A percentile compares a stretch with the other conserved stretches of the same genome.
Evolutionary conservation across 495 filamentous ascomycete species (phyloP).

Genomic region (Aspergillus nanangensis): DNA sequence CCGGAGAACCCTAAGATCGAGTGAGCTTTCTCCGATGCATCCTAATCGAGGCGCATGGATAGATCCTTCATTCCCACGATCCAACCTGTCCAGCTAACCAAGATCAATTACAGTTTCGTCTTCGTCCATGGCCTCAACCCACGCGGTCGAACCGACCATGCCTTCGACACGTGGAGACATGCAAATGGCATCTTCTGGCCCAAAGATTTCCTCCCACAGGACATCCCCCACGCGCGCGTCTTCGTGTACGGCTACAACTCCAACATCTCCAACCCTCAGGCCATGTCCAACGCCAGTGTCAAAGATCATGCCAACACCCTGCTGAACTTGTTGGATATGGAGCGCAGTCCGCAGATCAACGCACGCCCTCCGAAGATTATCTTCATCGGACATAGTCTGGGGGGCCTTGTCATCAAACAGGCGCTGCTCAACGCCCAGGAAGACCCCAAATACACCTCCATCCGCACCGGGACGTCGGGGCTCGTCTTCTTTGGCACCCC

Average conservation of each 20-base stretch:
- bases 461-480: constrained; percentile 33
- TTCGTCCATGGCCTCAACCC: constrained; percentile 39
- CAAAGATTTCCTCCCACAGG: constrained; percentile 31
- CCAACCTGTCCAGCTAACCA: no score
- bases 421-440: constrained; percentile 39
- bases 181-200: constrained; percentile 38
- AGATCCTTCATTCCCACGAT: no score
- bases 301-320: constrained; percentile 37
- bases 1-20: constrained; percentile 26
- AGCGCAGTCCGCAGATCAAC: constrained; percentile 23
- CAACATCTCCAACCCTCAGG: constrained; percentile 30
- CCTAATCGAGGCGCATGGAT: no score
- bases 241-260: constrained; percentile 44
- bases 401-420: constrained; percentile 43
- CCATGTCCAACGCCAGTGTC: constrained; percentile 35
- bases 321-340: constrained; percentile 32
- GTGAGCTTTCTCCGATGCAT: constrained; percentile 12
- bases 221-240: constrained; percentile 35
- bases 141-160: constrained; percentile 32
- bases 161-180: constrained; percentile 38
- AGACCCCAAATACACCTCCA: constrained; percentile 34
- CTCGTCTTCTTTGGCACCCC: constrained; percentile 46
- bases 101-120: constrained; percentile 20
- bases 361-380: constrained; percentile 31
- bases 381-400: constrained; percentile 44